Conservation (phyloP, 2,329 filamentous ascomycete genomes). For the Trichoderma polysporum region DNA sequence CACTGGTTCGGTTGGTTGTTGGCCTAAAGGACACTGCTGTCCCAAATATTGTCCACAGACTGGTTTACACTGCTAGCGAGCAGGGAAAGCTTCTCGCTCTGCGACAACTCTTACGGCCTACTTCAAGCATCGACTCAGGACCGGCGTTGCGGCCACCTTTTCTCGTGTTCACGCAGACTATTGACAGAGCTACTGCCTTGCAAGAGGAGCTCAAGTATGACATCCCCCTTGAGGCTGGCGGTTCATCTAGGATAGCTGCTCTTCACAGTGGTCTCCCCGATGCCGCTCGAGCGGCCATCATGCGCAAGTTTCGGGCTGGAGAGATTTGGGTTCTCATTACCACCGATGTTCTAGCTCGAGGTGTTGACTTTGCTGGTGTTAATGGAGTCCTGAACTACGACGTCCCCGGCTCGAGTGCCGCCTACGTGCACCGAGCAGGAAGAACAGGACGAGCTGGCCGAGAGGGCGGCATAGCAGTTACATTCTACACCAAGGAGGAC, state of each 20-base stretch:
- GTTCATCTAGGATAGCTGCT: slow-evolving; percentile 79
- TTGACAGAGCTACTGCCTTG: slow-evolving; percentile 82
- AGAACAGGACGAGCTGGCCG: slow-evolving; percentile 86
- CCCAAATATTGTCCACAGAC: slow-evolving; percentile 84
- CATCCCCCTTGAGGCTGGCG: slow-evolving; percentile 84
- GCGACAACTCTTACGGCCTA: slow-evolving; percentile 82
- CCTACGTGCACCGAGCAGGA: slow-evolving; percentile 91
- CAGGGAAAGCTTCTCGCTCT: slow-evolving; percentile 90
- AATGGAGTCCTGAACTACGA: slow-evolving; percentile 98
- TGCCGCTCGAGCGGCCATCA: slow-evolving; percentile 71
- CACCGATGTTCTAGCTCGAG: slow-evolving; percentile 87
- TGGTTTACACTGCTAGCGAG: slow-evolving; percentile 89
- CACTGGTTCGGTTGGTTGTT: slow-evolving; percentile 82
- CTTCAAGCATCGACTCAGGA: slow-evolving; percentile 53
- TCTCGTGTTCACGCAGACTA: slow-evolving; percentile 94
- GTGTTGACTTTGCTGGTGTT: slow-evolving; percentile 91
- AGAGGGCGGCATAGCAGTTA: slow-evolving; percentile 84
- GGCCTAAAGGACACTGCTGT: slow-evolving; percentile 94
- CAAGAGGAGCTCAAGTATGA: slow-evolving; percentile 92
- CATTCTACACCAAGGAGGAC: slow-evolving; percentile 94
- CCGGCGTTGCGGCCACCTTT: slow-evolving; percentile 78
- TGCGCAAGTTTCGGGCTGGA: slow-evolving; percentile 85
- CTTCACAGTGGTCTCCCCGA: slow-evolving; percentile 86
- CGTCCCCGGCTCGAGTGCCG: slow-evolving; percentile 84
- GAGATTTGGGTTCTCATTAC: slow-evolving; percentile 97